Evolutionary conservation across 495 filamentous ascomycete species (phyloP).

Genomic region (Penicillium canescens): DNA sequence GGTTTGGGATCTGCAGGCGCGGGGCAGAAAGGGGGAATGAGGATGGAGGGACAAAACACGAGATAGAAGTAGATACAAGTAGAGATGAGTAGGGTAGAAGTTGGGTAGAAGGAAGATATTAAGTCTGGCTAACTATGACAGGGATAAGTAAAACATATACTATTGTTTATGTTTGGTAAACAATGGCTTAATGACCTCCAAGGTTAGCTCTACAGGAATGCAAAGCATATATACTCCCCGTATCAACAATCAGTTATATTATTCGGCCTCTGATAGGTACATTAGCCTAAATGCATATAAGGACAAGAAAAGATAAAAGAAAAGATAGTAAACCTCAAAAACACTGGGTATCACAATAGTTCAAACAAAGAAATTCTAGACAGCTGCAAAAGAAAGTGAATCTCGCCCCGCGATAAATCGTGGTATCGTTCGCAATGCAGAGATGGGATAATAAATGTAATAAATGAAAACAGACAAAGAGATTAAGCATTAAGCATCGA

Average conservation of each 20-base stretch:
- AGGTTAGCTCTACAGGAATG: too few species aligned
- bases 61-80: too few species aligned
- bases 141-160: too few species aligned
- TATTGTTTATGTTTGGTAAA: too few species aligned
- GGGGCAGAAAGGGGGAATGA: conserved; percentile 19
- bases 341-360: conserved; percentile 26
- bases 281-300: background rate
- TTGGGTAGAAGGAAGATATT: too few species aligned
- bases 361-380: conserved; percentile 1
- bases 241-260: background rate
- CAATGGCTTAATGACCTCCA: too few species aligned
- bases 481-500: conserved; percentile 34
- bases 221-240: too few species aligned
- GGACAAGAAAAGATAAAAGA: background rate
- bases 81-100: too few species aligned
- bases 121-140: too few species aligned
- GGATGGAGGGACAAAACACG: background rate
- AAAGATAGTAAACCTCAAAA: conserved; percentile 2
- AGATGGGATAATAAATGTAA: conserved; percentile 1
- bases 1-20: conserved; percentile 1
- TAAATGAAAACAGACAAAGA: conserved; percentile 3
- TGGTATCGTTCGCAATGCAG: conserved; percentile 10
- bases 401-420: conserved; percentile 11
- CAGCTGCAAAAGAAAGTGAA: conserved; percentile 7
- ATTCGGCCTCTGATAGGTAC: background rate